Evolutionary conservation across 139 green algal genomes (phyloP).

Genomic region (Chara braunii): DNA sequence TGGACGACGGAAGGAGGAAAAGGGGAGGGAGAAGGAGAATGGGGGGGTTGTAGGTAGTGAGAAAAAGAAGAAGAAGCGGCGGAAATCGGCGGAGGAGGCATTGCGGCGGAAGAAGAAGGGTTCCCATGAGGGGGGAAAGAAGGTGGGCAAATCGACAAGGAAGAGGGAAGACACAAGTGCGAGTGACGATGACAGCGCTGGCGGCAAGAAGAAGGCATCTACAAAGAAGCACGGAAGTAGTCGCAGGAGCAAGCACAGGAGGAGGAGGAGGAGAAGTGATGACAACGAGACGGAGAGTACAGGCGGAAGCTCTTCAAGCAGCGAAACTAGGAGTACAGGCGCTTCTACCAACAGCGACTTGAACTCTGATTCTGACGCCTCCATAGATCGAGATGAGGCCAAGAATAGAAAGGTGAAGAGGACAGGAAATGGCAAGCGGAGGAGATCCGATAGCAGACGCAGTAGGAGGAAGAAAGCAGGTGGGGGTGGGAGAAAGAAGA

Average conservation of each 20-base stretch:
- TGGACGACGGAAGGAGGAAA: not conserved
- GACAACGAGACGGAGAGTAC: not conserved
- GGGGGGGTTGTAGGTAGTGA: not conserved
- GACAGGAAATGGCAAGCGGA: not conserved
- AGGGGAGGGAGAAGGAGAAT: not conserved
- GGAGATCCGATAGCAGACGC: too few species aligned
- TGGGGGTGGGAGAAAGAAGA: too few species aligned
- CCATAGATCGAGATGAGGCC: not conserved
- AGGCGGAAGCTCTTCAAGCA: not conserved
- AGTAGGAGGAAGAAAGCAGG: too few species aligned
- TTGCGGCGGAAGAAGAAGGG: slow-evolving; percentile 7
- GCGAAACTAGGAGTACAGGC: not conserved
- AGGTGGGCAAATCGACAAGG: not conserved
- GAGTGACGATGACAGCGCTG: slow-evolving; percentile 14
- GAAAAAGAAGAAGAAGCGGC: not conserved
- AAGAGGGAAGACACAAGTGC: not conserved
- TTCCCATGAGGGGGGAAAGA: not conserved
- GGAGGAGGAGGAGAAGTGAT: not conserved
- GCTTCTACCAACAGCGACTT: not conserved
- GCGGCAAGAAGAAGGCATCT: not conserved
- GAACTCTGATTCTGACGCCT: too few species aligned
- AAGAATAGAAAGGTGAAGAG: not conserved
- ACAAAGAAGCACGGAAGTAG: slow-evolving; percentile 2
- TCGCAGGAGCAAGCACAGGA: not conserved
- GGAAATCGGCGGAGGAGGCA: not conserved